phyloP scores from a whole-genome alignment of 257 asterid species.

The Ocimum tenuiflorum region DNA sequence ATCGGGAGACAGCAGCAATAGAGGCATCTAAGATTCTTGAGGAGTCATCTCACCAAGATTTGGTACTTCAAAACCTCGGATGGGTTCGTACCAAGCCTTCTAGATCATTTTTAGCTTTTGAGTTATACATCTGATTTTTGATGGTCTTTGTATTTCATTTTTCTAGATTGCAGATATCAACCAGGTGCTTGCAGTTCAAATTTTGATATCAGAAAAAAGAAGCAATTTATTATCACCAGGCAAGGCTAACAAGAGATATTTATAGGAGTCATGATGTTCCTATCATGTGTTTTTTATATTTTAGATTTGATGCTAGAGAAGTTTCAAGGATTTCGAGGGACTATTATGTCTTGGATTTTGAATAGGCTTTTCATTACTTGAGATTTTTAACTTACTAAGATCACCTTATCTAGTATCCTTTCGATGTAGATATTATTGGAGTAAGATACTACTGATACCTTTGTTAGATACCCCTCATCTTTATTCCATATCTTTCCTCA shows the following conservation, averaged over 20 bases:
- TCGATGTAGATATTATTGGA: not conserved
- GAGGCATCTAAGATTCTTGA: constrained; percentile 86
- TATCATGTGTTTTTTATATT: not conserved
- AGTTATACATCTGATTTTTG: constrained; percentile 20
- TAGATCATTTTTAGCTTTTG: constrained; percentile 3
- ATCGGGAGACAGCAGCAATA: constrained; percentile 54
- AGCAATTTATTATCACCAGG: constrained; percentile 66
- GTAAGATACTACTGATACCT: not conserved
- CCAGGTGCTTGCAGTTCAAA: constrained; percentile 74
- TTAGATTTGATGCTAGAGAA: constrained; percentile 3
- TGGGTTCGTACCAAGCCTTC: constrained; percentile 54
- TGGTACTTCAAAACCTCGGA: constrained; percentile 88
- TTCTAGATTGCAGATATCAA: constrained; percentile 79
- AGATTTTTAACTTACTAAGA: not conserved
- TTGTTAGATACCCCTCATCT: not conserved
- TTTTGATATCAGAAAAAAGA: constrained; percentile 77
- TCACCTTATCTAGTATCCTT: not conserved
- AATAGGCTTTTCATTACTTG: not conserved
- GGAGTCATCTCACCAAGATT: constrained; percentile 79
- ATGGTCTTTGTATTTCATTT: constrained; percentile 13
- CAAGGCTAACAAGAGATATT: constrained; percentile 22
- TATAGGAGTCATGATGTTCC: not conserved
- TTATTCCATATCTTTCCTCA: not conserved
- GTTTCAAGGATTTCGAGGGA: not conserved
- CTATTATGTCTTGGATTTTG: not conserved